These are phyloP conservation scores for Solanum corneliomulleri DNA, from an alignment of 257 asterid genomes.

Conservation along the genomic window DNA sequence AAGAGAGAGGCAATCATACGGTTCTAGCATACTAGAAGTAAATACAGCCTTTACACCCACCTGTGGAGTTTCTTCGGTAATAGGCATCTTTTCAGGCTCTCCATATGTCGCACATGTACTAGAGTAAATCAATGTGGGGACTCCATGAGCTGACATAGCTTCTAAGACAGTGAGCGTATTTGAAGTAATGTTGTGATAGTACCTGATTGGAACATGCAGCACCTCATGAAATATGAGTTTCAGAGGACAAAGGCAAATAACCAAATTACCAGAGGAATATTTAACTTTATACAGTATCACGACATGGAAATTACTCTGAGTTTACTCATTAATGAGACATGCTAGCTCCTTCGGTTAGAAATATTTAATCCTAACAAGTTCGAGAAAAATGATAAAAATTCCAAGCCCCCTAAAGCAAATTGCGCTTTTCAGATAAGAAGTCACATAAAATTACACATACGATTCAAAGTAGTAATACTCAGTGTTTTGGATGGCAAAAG, in stretches of 20 bases:
- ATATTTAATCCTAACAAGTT: not conserved
- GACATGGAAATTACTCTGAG: not conserved
- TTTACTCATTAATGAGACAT: not conserved
- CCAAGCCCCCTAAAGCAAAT: not conserved
- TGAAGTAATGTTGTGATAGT: conserved; percentile 92
- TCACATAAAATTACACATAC: not conserved
- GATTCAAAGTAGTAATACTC: not conserved
- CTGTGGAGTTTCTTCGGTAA: conserved; percentile 72
- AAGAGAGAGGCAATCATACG: not conserved
- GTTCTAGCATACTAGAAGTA: not conserved
- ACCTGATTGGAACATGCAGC: conserved; percentile 36
- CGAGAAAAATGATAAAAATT: not conserved
- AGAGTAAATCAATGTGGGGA: conserved; percentile 65
- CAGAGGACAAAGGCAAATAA: not conserved
- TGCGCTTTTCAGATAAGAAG: not conserved
- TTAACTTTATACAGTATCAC: not conserved
- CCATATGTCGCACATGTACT: conserved; percentile 96
- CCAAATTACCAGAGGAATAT: not conserved
- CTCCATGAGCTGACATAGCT: conserved; percentile 67
- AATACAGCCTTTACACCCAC: conserved; percentile 11
- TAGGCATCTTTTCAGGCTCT: conserved; percentile 87
- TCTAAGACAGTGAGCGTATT: conserved; percentile 71
- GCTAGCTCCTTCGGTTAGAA: not conserved
- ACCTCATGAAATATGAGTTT: not conserved
- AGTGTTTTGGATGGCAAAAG: too few relatives aligned